These are phyloP conservation scores for Clavispora vitiphila DNA, from an alignment of 805 yeast species.

Conservation along the genomic window DNA sequence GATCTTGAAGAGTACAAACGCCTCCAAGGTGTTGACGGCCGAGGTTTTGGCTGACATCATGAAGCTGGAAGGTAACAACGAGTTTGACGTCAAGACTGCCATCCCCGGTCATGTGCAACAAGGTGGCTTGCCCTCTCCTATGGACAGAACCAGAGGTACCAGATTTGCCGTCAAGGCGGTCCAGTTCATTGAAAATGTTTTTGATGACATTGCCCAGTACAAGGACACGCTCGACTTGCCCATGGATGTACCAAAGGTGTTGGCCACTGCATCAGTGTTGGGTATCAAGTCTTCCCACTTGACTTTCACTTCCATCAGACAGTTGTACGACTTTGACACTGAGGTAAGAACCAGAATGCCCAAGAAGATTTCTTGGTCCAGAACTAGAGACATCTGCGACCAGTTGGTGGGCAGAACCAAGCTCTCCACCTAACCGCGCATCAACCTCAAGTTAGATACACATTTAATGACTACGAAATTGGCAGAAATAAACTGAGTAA, in stretches of 20 bases:
- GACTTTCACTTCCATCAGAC: slow-evolving; percentile 66
- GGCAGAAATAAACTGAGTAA: too few relatives aligned
- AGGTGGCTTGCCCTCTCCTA: slow-evolving; percentile 72
- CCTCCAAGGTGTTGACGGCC: slow-evolving; percentile 62
- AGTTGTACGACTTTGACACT: slow-evolving; percentile 83
- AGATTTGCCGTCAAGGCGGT: slow-evolving; percentile 67
- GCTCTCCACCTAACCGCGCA: slow-evolving; percentile 1
- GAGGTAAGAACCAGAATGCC: slow-evolving; percentile 80
- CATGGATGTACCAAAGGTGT: slow-evolving; percentile 26
- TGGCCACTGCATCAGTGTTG: slow-evolving; percentile 68
- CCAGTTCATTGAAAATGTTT: slow-evolving; percentile 54
- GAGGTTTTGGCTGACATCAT: slow-evolving; percentile 68
- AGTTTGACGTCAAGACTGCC: slow-evolving; percentile 74
- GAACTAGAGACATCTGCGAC: slow-evolving; percentile 72
- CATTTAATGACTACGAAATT: neutral
- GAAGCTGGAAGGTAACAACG: slow-evolving; percentile 55
- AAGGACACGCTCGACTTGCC: slow-evolving; percentile 30
- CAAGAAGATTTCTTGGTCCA: slow-evolving; percentile 79
- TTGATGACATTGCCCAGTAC: slow-evolving; percentile 16
- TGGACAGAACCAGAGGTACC: slow-evolving; percentile 72
- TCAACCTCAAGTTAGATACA: neutral
- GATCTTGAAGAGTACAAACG: slow-evolving; percentile 62
- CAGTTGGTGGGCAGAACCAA: slow-evolving; percentile 68
- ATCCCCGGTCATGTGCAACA: slow-evolving; percentile 87
- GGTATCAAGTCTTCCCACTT: slow-evolving; percentile 80